Evolutionary conservation across 2,329 filamentous ascomycete genomes (phyloP), one percentile per base, ranked within the genome.

Genomic region (Fusarium globosum): DNA sequence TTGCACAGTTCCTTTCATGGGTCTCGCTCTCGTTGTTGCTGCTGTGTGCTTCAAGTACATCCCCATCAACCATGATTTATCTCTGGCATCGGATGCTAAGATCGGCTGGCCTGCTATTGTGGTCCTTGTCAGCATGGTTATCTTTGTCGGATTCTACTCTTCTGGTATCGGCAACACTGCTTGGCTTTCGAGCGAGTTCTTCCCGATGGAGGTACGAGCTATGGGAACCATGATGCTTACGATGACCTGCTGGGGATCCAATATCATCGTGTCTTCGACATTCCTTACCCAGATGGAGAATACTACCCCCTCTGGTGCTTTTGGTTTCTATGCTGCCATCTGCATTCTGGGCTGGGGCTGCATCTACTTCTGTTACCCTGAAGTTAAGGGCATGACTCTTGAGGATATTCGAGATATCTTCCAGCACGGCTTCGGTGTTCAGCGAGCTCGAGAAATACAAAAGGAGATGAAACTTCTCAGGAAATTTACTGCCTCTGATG

Each of bases 401-500:
- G 88, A 89, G 73, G 86, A 86, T 52, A 83, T 88, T n/a, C 80
- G 85, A 38, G 84, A 86, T 56, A 82, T 88, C 11, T 89, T 88
- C 72, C 76, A 82, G 48, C 81, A 86, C 51, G 84, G 84, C 1
- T 87, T 87, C 66, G 86, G 85, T 20, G 82, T 86, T 2, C 78
- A 81, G 62, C 79, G 82, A 46, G 83, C 85, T 2, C 78, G 82
- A 60, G 71, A 81, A 65, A 75, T 85, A 51, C 83, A 84, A 71
- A 83, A 73, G 60, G 69, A 82, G 65, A 77, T 76, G 75, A 78
- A 78, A 61, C 30, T 69, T 33, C 23, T 64, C 13, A 41, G 52
- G 2, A 73, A 67, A 36, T 28, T 55, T 10, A 23, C 43, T 18
- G 26, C 26, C 14, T 42, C 67, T 33, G 42, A 49, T 14, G 48